Evolutionary conservation across 176 grass and related monocot genomes (phyloP).

Genomic region (Paspalum notatum): DNA sequence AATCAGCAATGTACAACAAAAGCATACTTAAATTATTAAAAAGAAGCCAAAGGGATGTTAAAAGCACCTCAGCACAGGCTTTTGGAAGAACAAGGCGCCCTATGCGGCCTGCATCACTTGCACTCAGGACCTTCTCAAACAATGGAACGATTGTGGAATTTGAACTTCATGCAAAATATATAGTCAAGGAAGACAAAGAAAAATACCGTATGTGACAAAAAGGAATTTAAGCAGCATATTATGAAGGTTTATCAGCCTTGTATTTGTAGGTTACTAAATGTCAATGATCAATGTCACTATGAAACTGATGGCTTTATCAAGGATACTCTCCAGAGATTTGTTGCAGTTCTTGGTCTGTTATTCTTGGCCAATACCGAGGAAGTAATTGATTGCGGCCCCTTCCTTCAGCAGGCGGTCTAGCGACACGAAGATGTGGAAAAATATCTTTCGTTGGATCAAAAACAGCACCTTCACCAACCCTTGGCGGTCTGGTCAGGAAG

Average conservation of each 20-base stretch:
- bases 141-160: constrained; percentile 97
- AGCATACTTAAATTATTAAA: constrained; percentile 9
- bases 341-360: constrained; percentile 98
- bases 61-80: constrained; percentile 97
- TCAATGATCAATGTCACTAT: constrained; percentile 1
- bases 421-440: constrained; percentile 89
- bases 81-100: constrained; percentile 99
- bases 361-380: constrained; percentile 98
- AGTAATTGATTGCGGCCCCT: constrained; percentile 92
- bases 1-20: constrained; percentile 14
- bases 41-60: constrained; percentile 22
- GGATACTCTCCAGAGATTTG: constrained; percentile 99
- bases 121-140: constrained; percentile 99
- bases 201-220: background rate
- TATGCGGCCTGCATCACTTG: constrained; percentile 97
- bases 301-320: constrained; percentile 30
- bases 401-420: constrained; percentile 92
- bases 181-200: constrained; percentile 64
- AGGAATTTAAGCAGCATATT: background rate
- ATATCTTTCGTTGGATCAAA: constrained; percentile 76
- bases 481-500: constrained; percentile 70
- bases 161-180: constrained; percentile 58
- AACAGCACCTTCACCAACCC: constrained; percentile 50
- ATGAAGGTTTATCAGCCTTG: background rate
- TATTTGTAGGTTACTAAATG: constrained; percentile 20